Percentiles rank a stretch among this genome's conserved stretches.
phyloP scores from a whole-genome alignment of 192 early-diverging fungal genomes.

The Jimgerdemannia flammicorona region DNA sequence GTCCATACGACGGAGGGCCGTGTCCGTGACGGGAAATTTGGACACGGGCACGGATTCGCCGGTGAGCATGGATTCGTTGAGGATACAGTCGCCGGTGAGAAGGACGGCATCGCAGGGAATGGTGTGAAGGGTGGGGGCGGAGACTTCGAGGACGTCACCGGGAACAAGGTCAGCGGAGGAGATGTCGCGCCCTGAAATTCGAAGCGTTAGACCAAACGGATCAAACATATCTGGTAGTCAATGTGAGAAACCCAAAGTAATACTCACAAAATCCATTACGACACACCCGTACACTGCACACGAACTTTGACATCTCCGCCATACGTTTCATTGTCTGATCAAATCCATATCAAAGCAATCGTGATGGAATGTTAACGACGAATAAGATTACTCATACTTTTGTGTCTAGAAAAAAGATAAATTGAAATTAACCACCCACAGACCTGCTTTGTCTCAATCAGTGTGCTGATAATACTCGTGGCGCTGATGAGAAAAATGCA shows the following conservation, averaged over 20 bases:
- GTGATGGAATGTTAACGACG: not conserved
- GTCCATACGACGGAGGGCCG: conserved; percentile 59
- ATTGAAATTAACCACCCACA: not conserved
- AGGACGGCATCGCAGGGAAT: conserved; percentile 94
- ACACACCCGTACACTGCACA: conserved; percentile 72
- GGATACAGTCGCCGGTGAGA: conserved; percentile 91
- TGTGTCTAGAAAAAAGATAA: conserved; percentile 21
- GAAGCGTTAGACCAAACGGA: not conserved
- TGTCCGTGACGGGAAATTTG: conserved; percentile 74
- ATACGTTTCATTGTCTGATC: conserved; percentile 63
- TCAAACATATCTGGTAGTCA: not conserved
- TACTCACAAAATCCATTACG: conserved; percentile 59
- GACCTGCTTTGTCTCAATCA: conserved; percentile 70
- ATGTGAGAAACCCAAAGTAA: not conserved
- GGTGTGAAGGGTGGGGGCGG: conserved; percentile 49
- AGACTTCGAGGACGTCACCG: conserved; percentile 90
- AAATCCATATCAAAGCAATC: conserved; percentile 28
- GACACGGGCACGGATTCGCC: conserved; percentile 96
- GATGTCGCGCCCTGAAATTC: conserved; percentile 18
- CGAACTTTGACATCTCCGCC: conserved; percentile 85
- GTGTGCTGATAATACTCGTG: conserved; percentile 69
- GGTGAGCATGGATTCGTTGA: conserved; percentile 98
- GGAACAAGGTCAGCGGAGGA: conserved; percentile 75
- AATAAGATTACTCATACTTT: conserved; percentile 28
- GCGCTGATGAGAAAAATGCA: conserved; percentile 90